Conservation (phyloP, 1,139 yeast species). For the Petasospora rhodanensis region DNA sequence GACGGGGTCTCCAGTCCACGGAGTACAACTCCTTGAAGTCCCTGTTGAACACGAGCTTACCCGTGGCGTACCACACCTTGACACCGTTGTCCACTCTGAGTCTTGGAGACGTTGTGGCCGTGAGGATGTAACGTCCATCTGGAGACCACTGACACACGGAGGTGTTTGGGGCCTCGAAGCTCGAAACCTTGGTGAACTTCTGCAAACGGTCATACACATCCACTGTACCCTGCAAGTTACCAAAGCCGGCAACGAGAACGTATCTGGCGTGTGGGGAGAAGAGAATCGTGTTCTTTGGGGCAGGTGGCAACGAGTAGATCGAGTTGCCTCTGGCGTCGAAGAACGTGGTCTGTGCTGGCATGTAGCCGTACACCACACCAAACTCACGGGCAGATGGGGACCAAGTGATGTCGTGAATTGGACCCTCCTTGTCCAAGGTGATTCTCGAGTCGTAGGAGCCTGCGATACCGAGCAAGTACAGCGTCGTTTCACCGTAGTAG, state of each 20-base stretch:
- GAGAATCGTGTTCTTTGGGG: slow-evolving; percentile 83
- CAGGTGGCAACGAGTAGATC: slow-evolving; percentile 78
- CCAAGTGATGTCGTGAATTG: slow-evolving; percentile 97
- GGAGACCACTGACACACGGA: slow-evolving; percentile 98
- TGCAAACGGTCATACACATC: slow-evolving; percentile 93
- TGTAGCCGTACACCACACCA: slow-evolving; percentile 94
- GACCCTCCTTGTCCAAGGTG: slow-evolving; percentile 85
- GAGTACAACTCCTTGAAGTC: slow-evolving; percentile 79
- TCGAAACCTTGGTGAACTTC: slow-evolving; percentile 72
- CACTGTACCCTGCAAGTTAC: slow-evolving; percentile 94
- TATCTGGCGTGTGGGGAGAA: slow-evolving; percentile 94
- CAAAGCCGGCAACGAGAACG: slow-evolving; percentile 93
- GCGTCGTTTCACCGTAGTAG: slow-evolving; percentile 94
- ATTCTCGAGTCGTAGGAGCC: slow-evolving; percentile 91
- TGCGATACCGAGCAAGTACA: slow-evolving; percentile 85
- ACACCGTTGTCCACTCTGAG: slow-evolving; percentile 95
- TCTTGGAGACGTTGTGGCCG: slow-evolving; percentile 97
- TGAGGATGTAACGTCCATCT: slow-evolving; percentile 88
- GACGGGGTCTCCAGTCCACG: slow-evolving; percentile 83
- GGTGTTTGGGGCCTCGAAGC: slow-evolving; percentile 90
- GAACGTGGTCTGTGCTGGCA: slow-evolving; percentile 96
- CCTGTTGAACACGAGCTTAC: slow-evolving; percentile 70
- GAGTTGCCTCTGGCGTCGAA: slow-evolving; percentile 93
- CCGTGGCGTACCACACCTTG: slow-evolving; percentile 90
- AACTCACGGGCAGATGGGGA: slow-evolving; percentile 94